Evolutionary conservation across 2,329 filamentous ascomycete genomes (phyloP), one percentile per base, ranked within the genome.

Genomic region (Trichocomaceae sp.): DNA sequence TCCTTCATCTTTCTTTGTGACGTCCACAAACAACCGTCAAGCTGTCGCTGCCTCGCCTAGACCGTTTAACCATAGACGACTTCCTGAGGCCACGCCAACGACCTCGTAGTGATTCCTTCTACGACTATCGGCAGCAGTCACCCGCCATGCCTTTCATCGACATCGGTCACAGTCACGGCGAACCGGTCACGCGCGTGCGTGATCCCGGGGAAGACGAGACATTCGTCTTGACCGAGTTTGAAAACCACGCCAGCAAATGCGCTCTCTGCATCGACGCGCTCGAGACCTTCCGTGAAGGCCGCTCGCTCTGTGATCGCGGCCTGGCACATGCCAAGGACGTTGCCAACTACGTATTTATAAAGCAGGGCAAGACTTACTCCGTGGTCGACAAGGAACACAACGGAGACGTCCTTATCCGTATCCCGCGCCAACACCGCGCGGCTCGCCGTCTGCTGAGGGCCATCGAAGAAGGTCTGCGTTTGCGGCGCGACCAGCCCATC

Each of bases 361-460:
- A 64, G 52, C 62, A 63, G 31, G 71, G 68, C n/a, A 66, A 65
- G 51, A 64, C 72, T 35, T 75, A 70, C 58, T 76, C 75, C 0
- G 65, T 69, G 7, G 66, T 76, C 48, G 73, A 76, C 62, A 67
- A 66, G n/a, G 69, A 73, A 41, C 62, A 59, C 46, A 66, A 69
- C 57, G 63, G 70, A 23, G 60, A 64, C 1, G 70, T 69, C 2
- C 65, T 75, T 20, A 66, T 78, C 56, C 70, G 73, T 58, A 70
- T 78, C 29, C 75, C 75, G 6, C 60, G 63, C 7, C 63, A 67
- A 41, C 72, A 63, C 56, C 58, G 59, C 6, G 65, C 66, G 6
- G 66, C 72, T 44, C 66, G 66, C 15, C 64, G 62, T 17, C 64
- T 78, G 15, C 64, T 77, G 9, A 66, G 69, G 7, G 75, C 75